A percentile compares a stretch with the other conserved stretches of the same genome.
phyloP scores from a whole-genome alignment of 2,329 filamentous ascomycete genomes.

The Venturia effusa region DNA sequence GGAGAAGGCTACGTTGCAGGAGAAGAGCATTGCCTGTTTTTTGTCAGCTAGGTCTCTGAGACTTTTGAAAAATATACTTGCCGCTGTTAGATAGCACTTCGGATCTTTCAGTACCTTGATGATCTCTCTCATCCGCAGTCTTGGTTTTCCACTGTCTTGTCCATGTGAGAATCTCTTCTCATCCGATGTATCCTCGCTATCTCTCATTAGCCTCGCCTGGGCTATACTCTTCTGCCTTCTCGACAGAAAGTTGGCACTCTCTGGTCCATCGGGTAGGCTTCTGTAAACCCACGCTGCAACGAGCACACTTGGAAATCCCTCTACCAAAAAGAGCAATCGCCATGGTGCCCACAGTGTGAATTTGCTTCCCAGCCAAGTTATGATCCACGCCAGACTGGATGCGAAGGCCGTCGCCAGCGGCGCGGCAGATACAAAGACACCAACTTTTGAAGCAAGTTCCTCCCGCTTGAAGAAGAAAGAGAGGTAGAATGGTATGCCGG shows the following conservation, averaged over 20 bases:
- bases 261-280: conserved; percentile 65
- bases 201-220: conserved; percentile 42
- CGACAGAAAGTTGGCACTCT: conserved; percentile 31
- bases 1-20: conserved; percentile 77
- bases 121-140: conserved; percentile 47
- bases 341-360: conserved; percentile 62
- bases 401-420: conserved; percentile 57
- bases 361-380: conserved; percentile 55
- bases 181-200: conserved; percentile 17
- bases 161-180: conserved; percentile 13
- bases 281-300: conserved; percentile 64
- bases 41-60: neutral
- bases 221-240: conserved; percentile 44
- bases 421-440: conserved; percentile 71
- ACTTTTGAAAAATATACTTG: conserved; percentile 20
- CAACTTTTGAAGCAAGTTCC: conserved; percentile 76
- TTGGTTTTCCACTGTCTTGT: conserved; percentile 11
- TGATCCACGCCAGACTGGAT: conserved; percentile 67
- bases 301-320: conserved; percentile 74
- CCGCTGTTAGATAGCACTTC: conserved; percentile 62
- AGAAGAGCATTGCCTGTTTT: conserved; percentile 61
- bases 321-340: conserved; percentile 74
- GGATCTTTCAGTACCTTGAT: conserved; percentile 52
- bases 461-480: conserved; percentile 52
- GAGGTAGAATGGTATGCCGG: conserved; percentile 53